Percentiles rank a stretch among this genome's conserved stretches.
Conservation (phyloP, 345 rosid species). For the Brassica nigra region DNA sequence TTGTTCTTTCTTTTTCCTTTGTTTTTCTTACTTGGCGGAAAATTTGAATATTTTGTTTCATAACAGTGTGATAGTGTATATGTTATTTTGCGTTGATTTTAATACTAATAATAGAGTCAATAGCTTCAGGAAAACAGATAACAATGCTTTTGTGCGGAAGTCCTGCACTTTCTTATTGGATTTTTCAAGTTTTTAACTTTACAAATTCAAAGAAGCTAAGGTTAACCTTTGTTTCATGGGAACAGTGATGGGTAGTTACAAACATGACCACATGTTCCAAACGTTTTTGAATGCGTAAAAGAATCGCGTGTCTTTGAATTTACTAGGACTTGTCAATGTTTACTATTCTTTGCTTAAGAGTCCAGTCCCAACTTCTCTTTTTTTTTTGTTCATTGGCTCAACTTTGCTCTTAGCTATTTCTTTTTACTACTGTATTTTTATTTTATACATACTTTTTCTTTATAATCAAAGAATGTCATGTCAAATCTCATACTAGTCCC, state of each 20-base stretch:
- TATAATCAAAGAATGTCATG: background rate
- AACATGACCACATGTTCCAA: conserved; percentile 18
- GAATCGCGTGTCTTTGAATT: conserved; percentile 17
- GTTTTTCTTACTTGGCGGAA: background rate
- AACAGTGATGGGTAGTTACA: background rate
- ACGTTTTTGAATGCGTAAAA: conserved; percentile 3
- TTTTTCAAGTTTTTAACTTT: conserved; percentile 18
- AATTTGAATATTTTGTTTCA: background rate
- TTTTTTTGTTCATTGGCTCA: conserved; percentile 1
- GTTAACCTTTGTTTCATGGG: conserved; percentile 9
- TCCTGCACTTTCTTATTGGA: background rate
- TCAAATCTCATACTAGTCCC: background rate
- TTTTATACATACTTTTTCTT: background rate
- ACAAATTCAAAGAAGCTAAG: background rate
- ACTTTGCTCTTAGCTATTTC: background rate
- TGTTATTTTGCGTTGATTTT: too few relatives aligned
- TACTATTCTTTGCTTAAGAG: background rate
- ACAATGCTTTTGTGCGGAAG: background rate
- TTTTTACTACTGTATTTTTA: background rate
- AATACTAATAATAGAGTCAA: background rate
- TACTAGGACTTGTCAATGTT: conserved; percentile 21
- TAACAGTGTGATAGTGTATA: background rate
- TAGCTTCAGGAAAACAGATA: background rate
- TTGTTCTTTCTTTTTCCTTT: background rate
- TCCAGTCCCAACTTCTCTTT: conserved; percentile 5